These are phyloP conservation scores for Aspergillus hancockii DNA, from an alignment of 495 filamentous ascomycete species.

Conservation along the genomic window DNA sequence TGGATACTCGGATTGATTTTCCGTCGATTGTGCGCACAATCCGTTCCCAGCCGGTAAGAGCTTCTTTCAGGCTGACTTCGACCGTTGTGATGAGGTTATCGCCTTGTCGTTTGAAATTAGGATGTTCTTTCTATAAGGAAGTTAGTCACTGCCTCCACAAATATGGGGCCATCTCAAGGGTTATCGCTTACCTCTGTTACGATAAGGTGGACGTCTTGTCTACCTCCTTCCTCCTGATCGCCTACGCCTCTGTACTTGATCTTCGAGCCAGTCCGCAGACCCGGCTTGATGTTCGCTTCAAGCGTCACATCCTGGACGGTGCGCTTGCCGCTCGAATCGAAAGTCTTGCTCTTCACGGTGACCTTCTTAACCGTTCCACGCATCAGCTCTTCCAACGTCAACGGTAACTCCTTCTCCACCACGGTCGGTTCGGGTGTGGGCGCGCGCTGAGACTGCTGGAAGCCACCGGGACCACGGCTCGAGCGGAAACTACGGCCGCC, in stretches of 20 bases:
- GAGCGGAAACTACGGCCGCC: conserved; percentile 37
- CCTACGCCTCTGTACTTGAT: conserved; percentile 96
- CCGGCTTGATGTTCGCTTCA: conserved; percentile 91
- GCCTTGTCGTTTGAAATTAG: conserved; percentile 77
- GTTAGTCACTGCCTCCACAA: conserved; percentile 21
- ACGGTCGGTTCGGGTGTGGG: conserved; percentile 85
- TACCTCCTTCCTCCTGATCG: conserved; percentile 95
- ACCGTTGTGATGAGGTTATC: conserved; percentile 79
- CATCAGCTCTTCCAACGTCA: conserved; percentile 87
- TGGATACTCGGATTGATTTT: conserved; percentile 73
- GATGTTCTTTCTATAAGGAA: conserved; percentile 72
- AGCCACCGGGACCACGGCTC: conserved; percentile 40
- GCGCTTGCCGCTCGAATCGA: conserved; percentile 79
- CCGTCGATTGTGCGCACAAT: conserved; percentile 93
- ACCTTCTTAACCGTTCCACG: conserved; percentile 89
- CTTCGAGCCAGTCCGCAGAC: conserved; percentile 93
- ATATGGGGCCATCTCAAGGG: too few species aligned
- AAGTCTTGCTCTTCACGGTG: conserved; percentile 94
- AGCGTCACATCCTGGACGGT: conserved; percentile 85
- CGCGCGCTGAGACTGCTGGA: conserved; percentile 49
- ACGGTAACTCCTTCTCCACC: conserved; percentile 77
- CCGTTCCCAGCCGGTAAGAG: conserved; percentile 90
- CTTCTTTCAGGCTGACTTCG: conserved; percentile 88
- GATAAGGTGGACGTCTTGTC: conserved; percentile 93
- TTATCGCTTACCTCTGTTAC: conserved; percentile 77